Conservation (phyloP, 108 stramenopile species). For the Pseudonitzschia multiseries region DNA sequence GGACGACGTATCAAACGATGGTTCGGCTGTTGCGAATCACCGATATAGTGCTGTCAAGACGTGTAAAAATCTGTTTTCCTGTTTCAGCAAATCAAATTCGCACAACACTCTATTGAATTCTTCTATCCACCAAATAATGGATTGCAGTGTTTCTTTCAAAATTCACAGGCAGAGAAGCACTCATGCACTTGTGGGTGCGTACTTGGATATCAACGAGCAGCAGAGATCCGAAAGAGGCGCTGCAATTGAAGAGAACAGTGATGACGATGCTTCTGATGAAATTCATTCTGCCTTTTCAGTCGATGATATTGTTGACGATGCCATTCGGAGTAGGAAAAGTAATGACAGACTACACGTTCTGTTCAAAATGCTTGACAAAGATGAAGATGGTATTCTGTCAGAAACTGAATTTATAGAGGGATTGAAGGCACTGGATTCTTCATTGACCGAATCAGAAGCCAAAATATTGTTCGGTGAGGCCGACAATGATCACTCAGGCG, state of each 20-base stretch:
- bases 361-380: conserved; percentile 47
- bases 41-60: neutral
- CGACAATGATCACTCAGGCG: conserved; percentile 42
- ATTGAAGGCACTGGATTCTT: conserved; percentile 23
- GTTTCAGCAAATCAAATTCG: neutral
- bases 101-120: neutral
- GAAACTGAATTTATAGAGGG: conserved; percentile 50
- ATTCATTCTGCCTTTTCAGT: conserved; percentile 16
- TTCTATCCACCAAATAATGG: conserved; percentile 14
- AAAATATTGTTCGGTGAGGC: conserved; percentile 38
- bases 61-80: neutral
- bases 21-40: neutral
- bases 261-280: conserved; percentile 27
- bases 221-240: conserved; percentile 8
- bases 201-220: conserved; percentile 59
- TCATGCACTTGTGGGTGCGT: conserved; percentile 57
- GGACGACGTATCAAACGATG: neutral
- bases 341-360: conserved; percentile 34
- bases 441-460: conserved; percentile 32
- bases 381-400: conserved; percentile 43
- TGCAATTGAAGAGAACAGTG: neutral
- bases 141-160: conserved; percentile 29
- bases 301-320: conserved; percentile 34
- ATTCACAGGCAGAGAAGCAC: conserved; percentile 32
- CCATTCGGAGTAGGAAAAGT: conserved; percentile 41